Conservation (phyloP, 805 yeast species). For the Barnettozyma salicaria region DNA sequence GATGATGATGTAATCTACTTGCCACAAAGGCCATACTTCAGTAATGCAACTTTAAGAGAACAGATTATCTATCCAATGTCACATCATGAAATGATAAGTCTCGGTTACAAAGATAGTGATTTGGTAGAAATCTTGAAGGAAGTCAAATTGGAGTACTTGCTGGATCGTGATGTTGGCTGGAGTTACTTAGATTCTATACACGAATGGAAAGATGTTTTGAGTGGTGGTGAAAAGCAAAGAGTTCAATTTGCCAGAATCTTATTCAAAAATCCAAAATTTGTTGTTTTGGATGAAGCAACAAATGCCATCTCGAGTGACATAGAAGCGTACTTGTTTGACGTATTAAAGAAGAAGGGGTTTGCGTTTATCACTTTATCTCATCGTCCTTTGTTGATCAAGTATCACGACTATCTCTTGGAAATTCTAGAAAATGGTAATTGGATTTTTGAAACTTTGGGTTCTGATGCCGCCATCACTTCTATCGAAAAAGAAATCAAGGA, state of each 20-base stretch:
- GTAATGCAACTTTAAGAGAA: conserved; percentile 79
- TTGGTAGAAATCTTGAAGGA: conserved; percentile 61
- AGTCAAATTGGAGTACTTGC: conserved; percentile 75
- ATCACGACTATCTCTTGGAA: conserved; percentile 72
- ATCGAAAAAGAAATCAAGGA: conserved; percentile 72
- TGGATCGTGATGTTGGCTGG: conserved; percentile 56
- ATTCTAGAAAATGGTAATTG: conserved; percentile 54
- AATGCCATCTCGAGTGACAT: conserved; percentile 87
- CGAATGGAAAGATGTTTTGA: conserved; percentile 85
- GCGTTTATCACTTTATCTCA: conserved; percentile 80
- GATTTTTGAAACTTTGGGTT: conserved; percentile 58
- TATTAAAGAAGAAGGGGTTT: conserved; percentile 61
- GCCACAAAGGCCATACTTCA: conserved; percentile 83
- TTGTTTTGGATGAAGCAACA: conserved; percentile 88
- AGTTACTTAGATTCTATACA: conserved; percentile 39
- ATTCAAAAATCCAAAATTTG: conserved; percentile 74
- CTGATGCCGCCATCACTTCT: conserved; percentile 58
- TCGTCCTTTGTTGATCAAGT: conserved; percentile 76
- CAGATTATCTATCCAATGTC: conserved; percentile 86
- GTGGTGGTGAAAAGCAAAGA: conserved; percentile 96
- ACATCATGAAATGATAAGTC: conserved; percentile 66
- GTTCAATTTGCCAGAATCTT: conserved; percentile 81
- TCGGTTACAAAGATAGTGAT: conserved; percentile 65
- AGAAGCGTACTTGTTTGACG: conserved; percentile 79
- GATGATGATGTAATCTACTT: conserved; percentile 65